Percentiles rank a stretch among this genome's conserved stretches.
phyloP scores from a whole-genome alignment of 768 basidiomycete genomes.

The Phaeotremella skinneri region DNA sequence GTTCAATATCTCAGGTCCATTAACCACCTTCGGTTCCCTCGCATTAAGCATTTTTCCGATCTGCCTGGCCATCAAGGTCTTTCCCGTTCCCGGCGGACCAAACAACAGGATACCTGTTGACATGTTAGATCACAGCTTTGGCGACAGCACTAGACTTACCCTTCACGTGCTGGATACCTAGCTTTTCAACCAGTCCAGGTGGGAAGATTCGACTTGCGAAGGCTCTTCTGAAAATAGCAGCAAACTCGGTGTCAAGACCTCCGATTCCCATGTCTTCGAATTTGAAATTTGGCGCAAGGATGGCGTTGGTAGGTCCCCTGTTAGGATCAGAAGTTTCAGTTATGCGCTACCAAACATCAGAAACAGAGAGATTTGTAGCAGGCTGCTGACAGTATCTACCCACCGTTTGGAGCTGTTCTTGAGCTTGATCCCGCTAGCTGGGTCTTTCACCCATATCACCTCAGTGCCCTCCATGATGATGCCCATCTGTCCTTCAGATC shows the following conservation, averaged over 20 bases:
- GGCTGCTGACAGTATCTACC: slow-evolving; percentile 28
- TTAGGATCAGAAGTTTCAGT: too few species aligned
- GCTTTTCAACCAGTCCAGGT: slow-evolving; percentile 90
- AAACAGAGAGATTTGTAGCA: neutral
- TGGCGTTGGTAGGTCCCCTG: slow-evolving; percentile 88
- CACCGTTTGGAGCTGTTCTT: slow-evolving; percentile 89
- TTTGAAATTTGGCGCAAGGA: slow-evolving; percentile 96
- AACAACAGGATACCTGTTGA: slow-evolving; percentile 79
- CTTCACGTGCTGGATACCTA: slow-evolving; percentile 97
- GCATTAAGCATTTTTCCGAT: slow-evolving; percentile 99
- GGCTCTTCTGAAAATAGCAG: slow-evolving; percentile 94
- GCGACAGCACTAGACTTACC: slow-evolving; percentile 57
- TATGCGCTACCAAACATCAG: too few species aligned
- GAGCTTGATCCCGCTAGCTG: slow-evolving; percentile 76
- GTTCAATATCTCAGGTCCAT: slow-evolving; percentile 94
- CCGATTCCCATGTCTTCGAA: slow-evolving; percentile 99
- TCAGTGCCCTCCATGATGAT: slow-evolving; percentile 91
- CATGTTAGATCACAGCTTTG: neutral
- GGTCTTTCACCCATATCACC: slow-evolving; percentile 79
- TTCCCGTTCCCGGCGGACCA: slow-evolving; percentile 97
- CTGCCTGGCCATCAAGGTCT: slow-evolving; percentile 95
- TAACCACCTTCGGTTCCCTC: slow-evolving; percentile 94
- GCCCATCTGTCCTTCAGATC: slow-evolving; percentile 58
- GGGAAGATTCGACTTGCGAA: slow-evolving; percentile 99
- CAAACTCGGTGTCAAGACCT: slow-evolving; percentile 91